Evolutionary conservation across 2,329 filamentous ascomycete genomes (phyloP), one percentile per base, ranked within the genome.

Genomic region (Curvularia spicifera): DNA sequence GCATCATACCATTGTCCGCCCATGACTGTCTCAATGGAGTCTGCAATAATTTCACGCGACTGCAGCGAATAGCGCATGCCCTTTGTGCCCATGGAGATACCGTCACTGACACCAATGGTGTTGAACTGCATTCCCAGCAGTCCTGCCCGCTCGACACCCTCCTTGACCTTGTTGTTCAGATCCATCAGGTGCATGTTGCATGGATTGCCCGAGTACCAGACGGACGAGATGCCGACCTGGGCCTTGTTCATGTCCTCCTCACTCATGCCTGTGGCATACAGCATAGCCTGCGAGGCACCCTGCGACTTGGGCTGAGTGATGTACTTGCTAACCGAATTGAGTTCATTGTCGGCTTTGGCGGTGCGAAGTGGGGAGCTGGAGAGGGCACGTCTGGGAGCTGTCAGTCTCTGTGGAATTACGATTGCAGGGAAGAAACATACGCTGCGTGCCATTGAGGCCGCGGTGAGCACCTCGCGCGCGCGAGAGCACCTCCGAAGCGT

Each of bases 171-270:
- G 77, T 89, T 84, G 75, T 91, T 96, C 60, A 99, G 86, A 73
- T 96, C 91, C 79, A 99, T 84, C 62, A 99, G 83, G 79, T 99
- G 95, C 94, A 97, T 99, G 82, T 99, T 99, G 84, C 95, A 99
- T 26, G 95, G 95, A 81, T 99, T 99, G 57, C 95, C 95, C 69
- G 92, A 90, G 81, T 94, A 97, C 95, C 95, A 99, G 60, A 98
- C 93, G 5, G 93, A 97, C 42, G 94, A 96, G 76, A 99, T 98
- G 67, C 95, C 95, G 69, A 99, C 89, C 82, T 99, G 96, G 26
- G 95, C 90, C 83, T 98, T 99, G 82, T 90, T 89, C 89, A 98
- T 91, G 78, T 97, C 93, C 56, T 85, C 84, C 74, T 96, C 91
- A 42, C 82, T 87, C 71, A 99, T 83, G 53, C 96, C 96, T 1